Conservation (phyloP, 2,329 filamentous ascomycete genomes). For the Gremmenia infestans region DNA sequence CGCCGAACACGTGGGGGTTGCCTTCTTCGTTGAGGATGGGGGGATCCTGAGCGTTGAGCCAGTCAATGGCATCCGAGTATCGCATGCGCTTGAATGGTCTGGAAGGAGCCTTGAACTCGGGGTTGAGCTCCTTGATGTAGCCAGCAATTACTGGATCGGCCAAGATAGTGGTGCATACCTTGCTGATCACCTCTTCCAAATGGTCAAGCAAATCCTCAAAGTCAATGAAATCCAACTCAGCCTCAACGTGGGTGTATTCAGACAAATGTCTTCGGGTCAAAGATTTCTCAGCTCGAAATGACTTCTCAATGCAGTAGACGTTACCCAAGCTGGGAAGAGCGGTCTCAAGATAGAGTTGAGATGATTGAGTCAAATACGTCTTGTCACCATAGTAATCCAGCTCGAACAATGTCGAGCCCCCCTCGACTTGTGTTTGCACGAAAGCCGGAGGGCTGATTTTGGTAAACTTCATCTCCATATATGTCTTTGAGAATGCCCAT, state of each 20-base stretch:
- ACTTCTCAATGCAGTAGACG: constrained; percentile 97
- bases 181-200: constrained; percentile 66
- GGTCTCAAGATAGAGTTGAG: constrained; percentile 96
- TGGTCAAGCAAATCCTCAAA: constrained; percentile 86
- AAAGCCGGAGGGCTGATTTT: constrained; percentile 72
- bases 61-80: constrained; percentile 90
- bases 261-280: constrained; percentile 89
- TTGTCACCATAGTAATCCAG: constrained; percentile 66
- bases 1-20: constrained; percentile 83
- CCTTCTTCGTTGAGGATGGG: constrained; percentile 88
- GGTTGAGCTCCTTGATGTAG: constrained; percentile 83
- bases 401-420: constrained; percentile 57
- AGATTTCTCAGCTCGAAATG: constrained; percentile 96
- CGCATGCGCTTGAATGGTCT: constrained; percentile 92
- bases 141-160: constrained; percentile 67
- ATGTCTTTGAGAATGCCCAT: constrained; percentile 62
- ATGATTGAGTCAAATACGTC: constrained; percentile 93
- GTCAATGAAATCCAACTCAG: constrained; percentile 90
- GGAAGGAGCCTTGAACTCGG: constrained; percentile 73
- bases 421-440: constrained; percentile 82
- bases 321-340: constrained; percentile 85
- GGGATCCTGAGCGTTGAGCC: constrained; percentile 78
- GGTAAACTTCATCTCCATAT: constrained; percentile 57
- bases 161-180: constrained; percentile 66
- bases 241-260: constrained; percentile 96